Evolutionary conservation across 176 grass and related monocot genomes (phyloP).

Genomic region (Triticum monococcum): DNA sequence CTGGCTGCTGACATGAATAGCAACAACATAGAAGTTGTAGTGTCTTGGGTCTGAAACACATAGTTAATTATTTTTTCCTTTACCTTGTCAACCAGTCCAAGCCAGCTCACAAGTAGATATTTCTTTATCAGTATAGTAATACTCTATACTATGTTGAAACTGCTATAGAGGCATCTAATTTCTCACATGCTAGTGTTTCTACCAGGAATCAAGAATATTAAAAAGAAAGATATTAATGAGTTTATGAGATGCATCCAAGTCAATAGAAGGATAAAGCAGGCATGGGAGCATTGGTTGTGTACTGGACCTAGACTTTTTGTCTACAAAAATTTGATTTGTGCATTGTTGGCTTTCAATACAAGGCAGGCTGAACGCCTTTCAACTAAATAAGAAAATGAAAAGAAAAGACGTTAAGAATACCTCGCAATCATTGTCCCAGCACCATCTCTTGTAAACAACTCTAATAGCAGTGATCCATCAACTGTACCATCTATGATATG

Average conservation of each 20-base stretch:
- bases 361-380: not conserved
- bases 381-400: not conserved
- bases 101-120: not conserved
- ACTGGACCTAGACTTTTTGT: constrained; percentile 14
- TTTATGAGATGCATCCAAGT: not conserved
- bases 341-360: not conserved
- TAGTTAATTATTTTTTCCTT: not conserved
- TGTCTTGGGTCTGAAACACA: not conserved
- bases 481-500: constrained; percentile 87
- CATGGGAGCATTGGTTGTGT: not conserved
- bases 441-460: constrained; percentile 99
- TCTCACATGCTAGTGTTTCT: not conserved
- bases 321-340: not conserved
- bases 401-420: constrained; percentile 36
- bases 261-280: not conserved
- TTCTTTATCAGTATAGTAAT: not conserved
- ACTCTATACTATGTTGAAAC: not conserved
- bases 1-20: not conserved
- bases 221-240: not conserved
- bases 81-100: not conserved
- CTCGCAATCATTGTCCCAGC: constrained; percentile 94
- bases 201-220: not conserved
- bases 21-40: not conserved
- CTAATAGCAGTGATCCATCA: constrained; percentile 82
- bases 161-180: not conserved